phyloP scores from a whole-genome alignment of 163 green algal genomes.

The Picocystis sp. region DNA sequence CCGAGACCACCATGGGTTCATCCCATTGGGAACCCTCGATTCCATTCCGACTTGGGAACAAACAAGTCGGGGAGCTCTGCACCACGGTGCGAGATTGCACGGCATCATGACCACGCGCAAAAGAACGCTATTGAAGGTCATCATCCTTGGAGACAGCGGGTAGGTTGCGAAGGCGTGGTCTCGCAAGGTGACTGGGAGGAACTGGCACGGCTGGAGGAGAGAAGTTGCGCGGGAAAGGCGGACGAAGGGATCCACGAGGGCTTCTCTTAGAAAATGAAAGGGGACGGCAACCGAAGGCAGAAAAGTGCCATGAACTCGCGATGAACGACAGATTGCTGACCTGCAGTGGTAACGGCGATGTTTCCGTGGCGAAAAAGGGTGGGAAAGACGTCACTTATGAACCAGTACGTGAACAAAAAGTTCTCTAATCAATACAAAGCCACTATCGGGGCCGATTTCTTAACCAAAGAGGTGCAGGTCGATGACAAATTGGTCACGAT shows the following conservation, averaged over 20 bases:
- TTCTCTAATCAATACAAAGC: constrained; percentile 99
- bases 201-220: no score
- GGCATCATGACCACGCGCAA: constrained; percentile 40
- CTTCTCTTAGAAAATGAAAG: not conserved
- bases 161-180: constrained; percentile 11
- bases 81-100: not conserved
- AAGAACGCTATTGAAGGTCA: constrained; percentile 90
- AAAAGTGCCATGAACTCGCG: no score
- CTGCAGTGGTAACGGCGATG: not conserved
- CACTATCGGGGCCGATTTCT: constrained; percentile 96
- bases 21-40: not conserved
- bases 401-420: constrained; percentile 96
- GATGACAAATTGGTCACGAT: constrained; percentile 96
- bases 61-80: no score
- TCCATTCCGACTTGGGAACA: not conserved
- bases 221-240: not conserved
- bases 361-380: constrained; percentile 27
- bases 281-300: not conserved
- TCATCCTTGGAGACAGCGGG: constrained; percentile 94
- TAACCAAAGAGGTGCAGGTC: constrained; percentile 97
- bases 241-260: not conserved
- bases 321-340: no score
- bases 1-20: no score
- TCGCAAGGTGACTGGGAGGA: no score
- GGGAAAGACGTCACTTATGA: constrained; percentile 96